Conservation (phyloP, 2,329 filamentous ascomycete genomes). For the Paramyrothecium roridum region DNA sequence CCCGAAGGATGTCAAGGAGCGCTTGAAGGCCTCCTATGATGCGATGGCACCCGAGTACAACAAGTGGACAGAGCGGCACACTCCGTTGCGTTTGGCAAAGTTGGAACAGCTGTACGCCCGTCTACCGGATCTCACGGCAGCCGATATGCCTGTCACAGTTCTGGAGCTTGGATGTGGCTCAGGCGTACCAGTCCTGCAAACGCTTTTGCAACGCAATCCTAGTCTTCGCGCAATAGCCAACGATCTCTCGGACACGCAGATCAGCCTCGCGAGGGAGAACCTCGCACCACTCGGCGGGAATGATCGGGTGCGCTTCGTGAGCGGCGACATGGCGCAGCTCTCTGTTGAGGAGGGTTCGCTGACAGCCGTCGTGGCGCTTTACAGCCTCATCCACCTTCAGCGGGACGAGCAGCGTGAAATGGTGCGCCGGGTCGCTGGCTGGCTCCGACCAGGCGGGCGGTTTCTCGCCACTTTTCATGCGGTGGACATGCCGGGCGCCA, state of each 20-base stretch:
- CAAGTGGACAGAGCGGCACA: conserved; percentile 31
- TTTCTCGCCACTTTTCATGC: conserved; percentile 45
- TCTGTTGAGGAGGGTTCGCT: conserved; percentile 29
- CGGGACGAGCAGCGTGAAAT: conserved; percentile 45
- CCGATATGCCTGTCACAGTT: conserved; percentile 12
- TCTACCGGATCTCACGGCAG: not conserved
- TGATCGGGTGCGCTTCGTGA: conserved; percentile 6
- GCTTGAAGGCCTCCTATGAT: conserved; percentile 35
- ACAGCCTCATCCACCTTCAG: conserved; percentile 54
- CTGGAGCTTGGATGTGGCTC: conserved; percentile 41
- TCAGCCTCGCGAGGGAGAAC: conserved; percentile 24
- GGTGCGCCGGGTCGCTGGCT: conserved; percentile 37
- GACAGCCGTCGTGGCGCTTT: conserved; percentile 49
- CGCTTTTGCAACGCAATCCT: conserved; percentile 23
- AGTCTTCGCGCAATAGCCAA: conserved; percentile 25
- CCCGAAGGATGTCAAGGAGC: conserved; percentile 30
- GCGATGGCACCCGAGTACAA: conserved; percentile 36
- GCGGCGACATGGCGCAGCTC: conserved; percentile 35
- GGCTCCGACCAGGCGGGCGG: conserved; percentile 49
- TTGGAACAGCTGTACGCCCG: conserved; percentile 26
- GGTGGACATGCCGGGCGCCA: conserved; percentile 19
- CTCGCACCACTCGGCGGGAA: conserved; percentile 10
- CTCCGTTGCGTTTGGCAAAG: conserved; percentile 26
- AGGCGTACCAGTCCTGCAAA: conserved; percentile 31
- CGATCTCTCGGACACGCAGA: conserved; percentile 37